A percentile compares a stretch with the other conserved stretches of the same genome.
Conservation (phyloP, 345 rosid genomes). For the Adansonia digitata region DNA sequence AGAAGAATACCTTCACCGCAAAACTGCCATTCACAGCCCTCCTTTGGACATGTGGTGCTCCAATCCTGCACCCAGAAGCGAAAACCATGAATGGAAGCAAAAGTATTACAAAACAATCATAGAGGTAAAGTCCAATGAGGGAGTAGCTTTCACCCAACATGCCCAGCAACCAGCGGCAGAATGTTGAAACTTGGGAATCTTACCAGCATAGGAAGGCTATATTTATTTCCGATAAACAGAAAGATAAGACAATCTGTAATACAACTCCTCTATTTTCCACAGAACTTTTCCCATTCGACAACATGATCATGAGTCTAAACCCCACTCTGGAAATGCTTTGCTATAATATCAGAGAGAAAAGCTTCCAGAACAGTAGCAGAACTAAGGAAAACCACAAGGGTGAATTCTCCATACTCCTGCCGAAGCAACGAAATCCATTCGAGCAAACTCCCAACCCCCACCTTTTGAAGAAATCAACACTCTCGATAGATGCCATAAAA, state of each 20-base stretch:
- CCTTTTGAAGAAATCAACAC: neutral
- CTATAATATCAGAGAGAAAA: constrained; percentile 3
- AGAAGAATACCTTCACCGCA: constrained; percentile 49
- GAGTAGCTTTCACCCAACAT: neutral
- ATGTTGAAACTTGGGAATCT: constrained; percentile 16
- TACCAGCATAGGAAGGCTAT: constrained; percentile 23
- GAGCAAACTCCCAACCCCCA: constrained; percentile 10
- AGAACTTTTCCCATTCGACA: constrained; percentile 14
- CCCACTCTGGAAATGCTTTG: constrained; percentile 10
- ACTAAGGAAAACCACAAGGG: neutral
- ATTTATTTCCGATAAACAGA: constrained; percentile 27
- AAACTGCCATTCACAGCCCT: constrained; percentile 34
- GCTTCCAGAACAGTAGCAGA: constrained; percentile 11
- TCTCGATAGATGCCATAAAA: constrained; percentile 5
- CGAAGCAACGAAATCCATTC: constrained; percentile 2
- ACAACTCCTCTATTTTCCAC: constrained; percentile 1
- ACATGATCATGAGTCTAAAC: constrained; percentile 19
- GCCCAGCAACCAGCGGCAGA: constrained; percentile 14
- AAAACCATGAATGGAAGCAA: constrained; percentile 14
- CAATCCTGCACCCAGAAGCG: constrained; percentile 32
- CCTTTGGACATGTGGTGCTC: constrained; percentile 24
- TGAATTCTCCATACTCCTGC: constrained; percentile 4
- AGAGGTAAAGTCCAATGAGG: constrained; percentile 5
- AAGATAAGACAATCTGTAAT: constrained; percentile 25
- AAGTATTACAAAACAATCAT: neutral